A percentile compares a stretch with the other conserved stretches of the same genome.
Evolutionary conservation across 1,284 basidiomycete species (phyloP).

Genomic region (Puccinia hordei): DNA sequence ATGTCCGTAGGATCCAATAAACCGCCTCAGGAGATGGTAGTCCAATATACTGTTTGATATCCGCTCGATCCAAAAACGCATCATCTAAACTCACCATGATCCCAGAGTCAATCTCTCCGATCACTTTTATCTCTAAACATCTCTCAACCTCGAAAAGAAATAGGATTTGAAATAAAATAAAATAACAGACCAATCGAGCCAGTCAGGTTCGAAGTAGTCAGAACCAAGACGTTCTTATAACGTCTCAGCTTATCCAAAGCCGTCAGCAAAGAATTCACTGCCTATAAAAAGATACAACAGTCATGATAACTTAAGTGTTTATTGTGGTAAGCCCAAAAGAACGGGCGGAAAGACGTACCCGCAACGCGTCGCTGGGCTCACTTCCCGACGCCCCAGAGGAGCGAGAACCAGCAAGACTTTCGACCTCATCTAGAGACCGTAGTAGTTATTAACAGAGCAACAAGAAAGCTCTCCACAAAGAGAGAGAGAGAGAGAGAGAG

Average conservation of each 20-base stretch:
- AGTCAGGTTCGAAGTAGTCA: conserved; percentile 94
- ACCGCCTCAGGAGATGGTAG: conserved; percentile 84
- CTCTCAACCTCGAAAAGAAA: background rate
- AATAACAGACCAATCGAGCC: conserved; percentile 78
- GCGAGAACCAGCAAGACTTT: conserved; percentile 88
- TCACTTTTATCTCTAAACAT: background rate
- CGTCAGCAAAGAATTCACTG: conserved; percentile 94
- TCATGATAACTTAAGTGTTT: background rate
- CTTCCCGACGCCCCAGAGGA: conserved; percentile 90
- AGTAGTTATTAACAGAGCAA: background rate
- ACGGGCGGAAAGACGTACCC: conserved; percentile 57
- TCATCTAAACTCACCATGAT: conserved; percentile 67
- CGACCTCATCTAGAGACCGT: conserved; percentile 73
- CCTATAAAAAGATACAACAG: conserved; percentile 57
- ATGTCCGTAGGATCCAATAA: conserved; percentile 87
- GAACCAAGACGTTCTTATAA: conserved; percentile 87
- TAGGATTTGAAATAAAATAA: background rate
- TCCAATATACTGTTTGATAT: conserved; percentile 92
- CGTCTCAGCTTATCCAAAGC: conserved; percentile 94
- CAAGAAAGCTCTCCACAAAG: background rate
- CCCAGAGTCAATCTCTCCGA: too few species aligned
- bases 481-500: background rate
- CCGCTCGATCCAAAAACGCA: conserved; percentile 94
- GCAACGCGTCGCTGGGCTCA: conserved; percentile 91
- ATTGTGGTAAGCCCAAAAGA: background rate